phyloP scores from a whole-genome alignment of 495 filamentous ascomycete genomes.

The Jackrogersella minutella region DNA sequence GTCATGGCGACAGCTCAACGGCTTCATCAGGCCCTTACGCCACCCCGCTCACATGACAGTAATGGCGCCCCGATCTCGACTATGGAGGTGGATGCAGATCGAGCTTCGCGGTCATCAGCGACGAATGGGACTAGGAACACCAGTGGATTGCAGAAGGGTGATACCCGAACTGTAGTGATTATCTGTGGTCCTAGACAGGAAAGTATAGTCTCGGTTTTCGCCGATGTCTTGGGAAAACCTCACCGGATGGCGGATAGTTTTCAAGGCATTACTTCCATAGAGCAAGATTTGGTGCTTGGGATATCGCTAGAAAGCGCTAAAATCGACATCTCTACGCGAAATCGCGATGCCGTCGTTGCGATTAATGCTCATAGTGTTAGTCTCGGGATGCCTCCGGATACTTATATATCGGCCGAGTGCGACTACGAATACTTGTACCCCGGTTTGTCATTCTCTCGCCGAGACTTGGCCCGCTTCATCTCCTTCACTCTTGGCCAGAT shows the following conservation, averaged over 20 bases:
- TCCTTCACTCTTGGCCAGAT: slow-evolving; percentile 79
- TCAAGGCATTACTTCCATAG: slow-evolving; percentile 56
- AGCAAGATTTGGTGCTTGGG: slow-evolving; percentile 65
- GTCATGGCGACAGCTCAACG: slow-evolving; percentile 51
- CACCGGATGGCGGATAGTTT: slow-evolving; percentile 64
- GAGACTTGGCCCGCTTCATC: slow-evolving; percentile 78
- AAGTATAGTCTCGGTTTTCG: slow-evolving; percentile 70
- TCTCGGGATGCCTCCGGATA: slow-evolving; percentile 70
- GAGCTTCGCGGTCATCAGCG: slow-evolving; percentile 30
- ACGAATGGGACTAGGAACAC: slow-evolving; percentile 43
- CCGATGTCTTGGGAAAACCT: slow-evolving; percentile 73
- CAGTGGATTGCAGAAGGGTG: slow-evolving; percentile 52
- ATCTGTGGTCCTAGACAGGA: slow-evolving; percentile 69
- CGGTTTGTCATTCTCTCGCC: slow-evolving; percentile 71
- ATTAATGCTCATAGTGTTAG: slow-evolving; percentile 80
- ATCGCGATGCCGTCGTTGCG: slow-evolving; percentile 61
- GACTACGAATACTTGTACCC: slow-evolving; percentile 88
- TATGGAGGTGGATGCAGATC: slow-evolving; percentile 45
- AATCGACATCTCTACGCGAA: slow-evolving; percentile 57
- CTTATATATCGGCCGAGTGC: slow-evolving; percentile 67
- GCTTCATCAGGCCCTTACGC: slow-evolving; percentile 47
- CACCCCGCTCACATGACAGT: slow-evolving; percentile 45
- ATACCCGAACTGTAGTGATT: slow-evolving; percentile 65
- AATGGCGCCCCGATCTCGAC: slow-evolving; percentile 34
- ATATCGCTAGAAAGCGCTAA: slow-evolving; percentile 62